Conservation (phyloP, 768 basidiomycete genomes). For the Boletellus sp. region DNA sequence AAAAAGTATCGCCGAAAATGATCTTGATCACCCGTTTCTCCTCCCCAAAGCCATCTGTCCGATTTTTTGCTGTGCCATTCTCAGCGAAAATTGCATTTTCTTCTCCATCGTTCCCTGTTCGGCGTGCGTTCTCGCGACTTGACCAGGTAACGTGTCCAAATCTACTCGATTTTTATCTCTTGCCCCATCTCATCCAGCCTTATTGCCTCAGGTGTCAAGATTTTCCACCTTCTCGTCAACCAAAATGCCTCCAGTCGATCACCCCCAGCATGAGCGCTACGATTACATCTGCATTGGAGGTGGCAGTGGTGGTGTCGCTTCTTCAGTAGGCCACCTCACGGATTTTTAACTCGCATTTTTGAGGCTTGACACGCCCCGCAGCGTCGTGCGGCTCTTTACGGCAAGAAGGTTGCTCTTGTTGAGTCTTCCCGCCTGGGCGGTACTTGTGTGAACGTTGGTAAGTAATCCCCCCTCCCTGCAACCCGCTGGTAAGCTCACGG, state of each 20-base stretch:
- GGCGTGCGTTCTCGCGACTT: constrained; percentile 19
- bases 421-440: constrained; percentile 82
- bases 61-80: constrained; percentile 3
- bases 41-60: constrained; percentile 9
- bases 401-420: constrained; percentile 88
- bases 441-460: constrained; percentile 97
- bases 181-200: background rate
- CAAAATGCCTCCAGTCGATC: constrained; percentile 73
- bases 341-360: background rate
- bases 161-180: constrained; percentile 1
- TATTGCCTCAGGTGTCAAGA: constrained; percentile 42
- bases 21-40: constrained; percentile 3
- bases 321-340: constrained; percentile 56
- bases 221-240: constrained; percentile 37
- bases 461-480: constrained; percentile 27
- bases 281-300: constrained; percentile 90
- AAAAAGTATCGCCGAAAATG: constrained; percentile 19
- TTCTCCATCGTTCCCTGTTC: constrained; percentile 2
- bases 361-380: constrained; percentile 26
- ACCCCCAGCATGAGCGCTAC: constrained; percentile 61
- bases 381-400: constrained; percentile 90
- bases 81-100: constrained; percentile 13
- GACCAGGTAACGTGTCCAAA: constrained; percentile 20
- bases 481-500: constrained; percentile 1
- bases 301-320: constrained; percentile 89